These are phyloP conservation scores for Calonectria henricotiae DNA, from an alignment of 2,329 filamentous ascomycete genomes.

Conservation along the genomic window DNA sequence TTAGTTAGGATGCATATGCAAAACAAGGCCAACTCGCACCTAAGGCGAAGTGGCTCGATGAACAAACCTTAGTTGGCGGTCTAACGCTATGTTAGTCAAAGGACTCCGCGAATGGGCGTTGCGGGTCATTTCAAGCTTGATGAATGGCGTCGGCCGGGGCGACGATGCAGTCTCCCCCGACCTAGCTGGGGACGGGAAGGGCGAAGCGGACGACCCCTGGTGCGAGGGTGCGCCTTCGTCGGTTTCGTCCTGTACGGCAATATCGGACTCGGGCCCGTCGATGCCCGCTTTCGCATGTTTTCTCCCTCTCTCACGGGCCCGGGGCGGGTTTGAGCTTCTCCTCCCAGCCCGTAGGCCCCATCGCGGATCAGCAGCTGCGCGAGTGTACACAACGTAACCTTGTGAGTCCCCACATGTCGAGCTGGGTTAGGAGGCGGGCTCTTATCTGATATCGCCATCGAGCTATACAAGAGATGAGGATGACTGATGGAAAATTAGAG, in stretches of 20 bases:
- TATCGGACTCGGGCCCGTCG: background rate
- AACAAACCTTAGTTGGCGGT: slow-evolving; percentile 6
- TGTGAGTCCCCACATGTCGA: background rate
- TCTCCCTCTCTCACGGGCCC: background rate
- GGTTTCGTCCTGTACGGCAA: slow-evolving; percentile 6
- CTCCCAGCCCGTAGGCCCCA: background rate
- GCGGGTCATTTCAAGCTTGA: slow-evolving; percentile 25
- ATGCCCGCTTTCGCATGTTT: background rate
- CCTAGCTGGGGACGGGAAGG: slow-evolving; percentile 1
- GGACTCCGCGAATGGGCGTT: slow-evolving; percentile 25
- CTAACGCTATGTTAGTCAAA: slow-evolving; percentile 18
- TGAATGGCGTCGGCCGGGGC: slow-evolving; percentile 4
- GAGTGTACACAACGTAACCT: background rate
- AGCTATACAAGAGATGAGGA: background rate
- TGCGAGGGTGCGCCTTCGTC: slow-evolving; percentile 2
- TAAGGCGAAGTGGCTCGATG: slow-evolving; percentile 15
- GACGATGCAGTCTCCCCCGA: slow-evolving; percentile 10
- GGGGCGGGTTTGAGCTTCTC: background rate
- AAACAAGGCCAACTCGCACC: background rate
- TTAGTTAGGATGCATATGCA: background rate
- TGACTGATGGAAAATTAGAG: background rate
- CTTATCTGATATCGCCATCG: background rate
- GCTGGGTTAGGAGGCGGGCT: background rate
- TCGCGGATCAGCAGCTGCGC: background rate
- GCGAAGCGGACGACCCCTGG: slow-evolving; percentile 21